Evolutionary conservation across 1,139 yeast genomes (phyloP).

Genomic region (Yamadazyma triangularis): DNA sequence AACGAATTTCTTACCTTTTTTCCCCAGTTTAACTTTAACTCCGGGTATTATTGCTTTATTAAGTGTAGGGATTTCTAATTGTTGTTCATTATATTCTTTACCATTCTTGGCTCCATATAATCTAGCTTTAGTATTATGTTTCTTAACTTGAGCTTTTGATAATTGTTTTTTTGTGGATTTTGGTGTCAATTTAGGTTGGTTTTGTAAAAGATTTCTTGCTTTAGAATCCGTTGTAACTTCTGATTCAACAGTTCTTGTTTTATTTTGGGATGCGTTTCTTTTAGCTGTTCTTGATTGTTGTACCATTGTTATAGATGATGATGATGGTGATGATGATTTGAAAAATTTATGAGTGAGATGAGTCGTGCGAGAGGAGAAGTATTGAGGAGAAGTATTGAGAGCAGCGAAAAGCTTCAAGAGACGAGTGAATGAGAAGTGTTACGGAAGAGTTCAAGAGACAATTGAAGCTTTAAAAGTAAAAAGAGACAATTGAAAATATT

Average conservation of each 20-base stretch:
- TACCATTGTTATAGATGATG: no score
- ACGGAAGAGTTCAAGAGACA: no score
- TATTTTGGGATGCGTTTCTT: conserved; percentile 48
- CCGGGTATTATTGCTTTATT: conserved; percentile 87
- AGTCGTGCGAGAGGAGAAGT: no score
- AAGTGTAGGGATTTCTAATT: conserved; percentile 70
- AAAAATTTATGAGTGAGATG: conserved; percentile 1
- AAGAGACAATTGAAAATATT: no score
- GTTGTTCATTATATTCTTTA: conserved; percentile 69
- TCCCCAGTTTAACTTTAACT: conserved; percentile 69
- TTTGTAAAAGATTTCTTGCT: conserved; percentile 61
- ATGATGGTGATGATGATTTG: no score
- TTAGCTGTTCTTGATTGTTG: conserved; percentile 60
- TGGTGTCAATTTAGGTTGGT: conserved; percentile 61
- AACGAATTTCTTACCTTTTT: conserved; percentile 89
- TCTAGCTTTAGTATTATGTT: conserved; percentile 59
- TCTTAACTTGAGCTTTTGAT: conserved; percentile 52
- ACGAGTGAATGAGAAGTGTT: no score
- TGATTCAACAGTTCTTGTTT: conserved; percentile 55
- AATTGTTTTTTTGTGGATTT: conserved; percentile 52
- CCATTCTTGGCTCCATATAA: conserved; percentile 69
- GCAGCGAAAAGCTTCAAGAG: no score
- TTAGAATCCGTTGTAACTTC: conserved; percentile 61
- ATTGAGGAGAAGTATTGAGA: no score
- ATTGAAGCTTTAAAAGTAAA: no score